Evolutionary conservation across 345 rosid genomes (phyloP), one percentile per base, ranked within the genome.

Genomic region (Bretschneidera sinensis): DNA sequence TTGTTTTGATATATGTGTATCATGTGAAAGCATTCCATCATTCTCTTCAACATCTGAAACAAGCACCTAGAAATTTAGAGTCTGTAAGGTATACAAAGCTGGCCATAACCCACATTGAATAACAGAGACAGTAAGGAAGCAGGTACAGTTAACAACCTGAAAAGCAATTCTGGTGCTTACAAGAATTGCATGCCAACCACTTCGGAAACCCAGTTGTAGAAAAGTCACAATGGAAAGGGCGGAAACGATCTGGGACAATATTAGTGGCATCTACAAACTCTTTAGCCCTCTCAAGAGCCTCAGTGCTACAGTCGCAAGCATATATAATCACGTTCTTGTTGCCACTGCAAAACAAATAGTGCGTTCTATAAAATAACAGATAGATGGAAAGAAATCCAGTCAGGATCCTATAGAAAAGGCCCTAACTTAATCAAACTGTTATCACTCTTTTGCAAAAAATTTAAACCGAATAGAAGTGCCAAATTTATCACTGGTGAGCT

Each of bases 231-330:
- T 52, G 67, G 77, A 89, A 89, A 0, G 87, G 76, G 56, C 50
- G 65, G 57, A 85, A 89, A 9, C 86, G 81, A 48, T 57, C 70
- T 31, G 67, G 55, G 5, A 24, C 55, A 61, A 65, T 33, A 19
- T 68, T 35, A 54, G 71, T 11, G 1, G 60, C 31, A 57, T 61
- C 71, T 4, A 85, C 65, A 67, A 72, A 82, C 67, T 79, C 89
- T 70, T 77, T 79, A 0, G 85, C 83, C 54, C 76, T 82, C 62
- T 79, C 77, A 59, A 92, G 94, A 66, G 85, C 87, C 63, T 85
- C 87, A 35, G 68, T 57, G 71, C 98, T 87, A 78, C 92, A 92
- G 56, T 89, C 92, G 6, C 95, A 92, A 59, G 98, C 96, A 65
- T 89, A 87, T 24, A 87, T 83, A 9, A 66, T 55, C 48, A 80